phyloP scores from a whole-genome alignment of 495 filamentous ascomycete species.

The Tetracladium setigerum region DNA sequence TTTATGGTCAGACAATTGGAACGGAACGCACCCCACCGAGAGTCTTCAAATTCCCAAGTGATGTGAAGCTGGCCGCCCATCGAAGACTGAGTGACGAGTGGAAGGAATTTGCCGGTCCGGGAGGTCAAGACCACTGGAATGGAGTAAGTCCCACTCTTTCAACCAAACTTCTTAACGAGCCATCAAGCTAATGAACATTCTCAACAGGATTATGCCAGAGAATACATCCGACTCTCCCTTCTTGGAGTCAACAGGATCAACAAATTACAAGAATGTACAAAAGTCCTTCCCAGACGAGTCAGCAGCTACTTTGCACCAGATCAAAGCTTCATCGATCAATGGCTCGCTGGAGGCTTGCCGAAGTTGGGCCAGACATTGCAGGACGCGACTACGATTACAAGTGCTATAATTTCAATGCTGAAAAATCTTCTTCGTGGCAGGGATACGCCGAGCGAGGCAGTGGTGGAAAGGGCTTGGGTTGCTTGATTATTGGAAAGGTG shows the following conservation, averaged over 20 bases:
- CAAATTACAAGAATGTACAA: constrained; percentile 32
- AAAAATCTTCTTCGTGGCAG: no score
- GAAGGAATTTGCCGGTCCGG: constrained; percentile 20
- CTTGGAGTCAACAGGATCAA: constrained; percentile 39
- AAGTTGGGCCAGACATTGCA: not conserved
- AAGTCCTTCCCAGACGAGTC: constrained; percentile 25
- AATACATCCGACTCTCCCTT: constrained; percentile 32
- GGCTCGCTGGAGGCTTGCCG: constrained; percentile 8
- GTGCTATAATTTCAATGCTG: not conserved
- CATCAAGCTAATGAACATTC: no score
- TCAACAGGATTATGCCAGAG: constrained; percentile 29
- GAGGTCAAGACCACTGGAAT: constrained; percentile 29
- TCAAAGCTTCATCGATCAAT: constrained; percentile 13
- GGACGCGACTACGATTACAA: not conserved
- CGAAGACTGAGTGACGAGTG: constrained; percentile 27
- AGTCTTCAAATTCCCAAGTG: constrained; percentile 38
- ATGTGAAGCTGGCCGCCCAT: constrained; percentile 32
- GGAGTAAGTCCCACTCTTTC: constrained; percentile 18
- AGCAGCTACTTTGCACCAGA: constrained; percentile 10
- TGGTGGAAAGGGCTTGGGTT: no score
- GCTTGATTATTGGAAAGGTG: no score
- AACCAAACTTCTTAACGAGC: no score
- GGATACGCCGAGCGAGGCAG: no score
- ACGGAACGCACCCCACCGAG: constrained; percentile 24
- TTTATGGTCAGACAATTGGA: constrained; percentile 34